Base-by-base conservation (phyloP, 352 stramenopile species). In the Pythium volutum region DNA sequence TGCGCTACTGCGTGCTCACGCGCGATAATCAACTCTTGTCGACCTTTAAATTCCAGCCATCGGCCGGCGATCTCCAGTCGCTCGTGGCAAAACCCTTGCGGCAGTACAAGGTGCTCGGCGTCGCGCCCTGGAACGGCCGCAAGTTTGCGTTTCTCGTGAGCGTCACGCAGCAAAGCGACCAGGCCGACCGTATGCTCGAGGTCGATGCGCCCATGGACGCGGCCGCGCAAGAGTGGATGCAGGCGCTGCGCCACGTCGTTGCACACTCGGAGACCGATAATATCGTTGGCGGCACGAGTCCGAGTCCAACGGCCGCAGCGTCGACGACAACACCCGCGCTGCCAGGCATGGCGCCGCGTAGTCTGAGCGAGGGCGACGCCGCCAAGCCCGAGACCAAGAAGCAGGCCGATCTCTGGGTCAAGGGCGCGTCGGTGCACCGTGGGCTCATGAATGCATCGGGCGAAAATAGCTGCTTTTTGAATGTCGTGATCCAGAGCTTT, bases 391-490 rank as follows among this genome's bases (percentile, higher is more conserved):
- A 64, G 22, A 72, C 53, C 59, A 87, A 79, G 57, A 87, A 87
- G 47, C 75, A 86, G 55, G 70, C 77, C 22, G 82, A 90, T 57
- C 72, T 94, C 38, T 92, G 82, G 82, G 76, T 89, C 22, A 94
- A 92, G 59, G 84, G 84, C 42, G 82, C 81, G 16, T 92, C 82
- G 0, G 83, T 94, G 57, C 84, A 94, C 64, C 82, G 84, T 25
- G 84, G 84, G 10, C 64, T 94, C 36, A 64, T 92, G 9, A 94
- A 94, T 49, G 46, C 48, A 7, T 50, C 69, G 73, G 88, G 88
- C 57, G 87, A 96, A 63, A 96, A 96, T 63, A 95, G 91, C 64
- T 96, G 88, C 69, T 96, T 95, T 59, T 70, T 96, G 64, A 96
- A 96, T 57, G 88, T 96, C 4, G 75, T 96, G 31, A 93, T 96